Conservation (phyloP, 768 basidiomycete species). For the Tylopilus plumbeoviolaceoides region DNA sequence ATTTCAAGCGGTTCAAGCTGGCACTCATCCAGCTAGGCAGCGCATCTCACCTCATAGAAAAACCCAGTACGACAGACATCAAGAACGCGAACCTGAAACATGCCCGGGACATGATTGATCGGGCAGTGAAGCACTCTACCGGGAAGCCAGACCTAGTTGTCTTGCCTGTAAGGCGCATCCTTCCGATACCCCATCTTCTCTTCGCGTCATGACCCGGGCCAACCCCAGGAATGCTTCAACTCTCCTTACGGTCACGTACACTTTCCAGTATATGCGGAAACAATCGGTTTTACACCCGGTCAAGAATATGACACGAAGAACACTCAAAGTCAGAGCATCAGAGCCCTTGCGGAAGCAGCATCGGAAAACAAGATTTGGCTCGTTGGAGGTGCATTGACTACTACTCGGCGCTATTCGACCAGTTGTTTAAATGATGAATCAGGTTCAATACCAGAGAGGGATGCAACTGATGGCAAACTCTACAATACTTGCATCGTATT, state of each 20-base stretch:
- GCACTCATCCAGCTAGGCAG: slow-evolving; percentile 89
- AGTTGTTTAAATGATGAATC: not conserved
- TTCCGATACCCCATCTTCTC: not conserved
- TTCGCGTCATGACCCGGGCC: slow-evolving; percentile 1
- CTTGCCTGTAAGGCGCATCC: slow-evolving; percentile 57
- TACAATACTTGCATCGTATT: slow-evolving; percentile 96
- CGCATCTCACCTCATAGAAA: slow-evolving; percentile 41
- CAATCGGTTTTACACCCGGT: slow-evolving; percentile 59
- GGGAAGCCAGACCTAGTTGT: slow-evolving; percentile 76
- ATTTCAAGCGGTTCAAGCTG: slow-evolving; percentile 73
- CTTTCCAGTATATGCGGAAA: slow-evolving; percentile 83
- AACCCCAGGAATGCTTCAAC: slow-evolving; percentile 77
- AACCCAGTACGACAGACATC: slow-evolving; percentile 28
- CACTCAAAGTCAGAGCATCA: slow-evolving; percentile 71
- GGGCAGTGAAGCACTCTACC: slow-evolving; percentile 47
- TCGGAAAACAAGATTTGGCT: slow-evolving; percentile 80
- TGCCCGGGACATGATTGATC: slow-evolving; percentile 76
- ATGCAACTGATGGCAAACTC: slow-evolving; percentile 54
- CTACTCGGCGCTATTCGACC: not conserved
- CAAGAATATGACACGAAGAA: slow-evolving; percentile 51
- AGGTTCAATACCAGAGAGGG: slow-evolving; percentile 94
- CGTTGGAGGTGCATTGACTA: slow-evolving; percentile 66
- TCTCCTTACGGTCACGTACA: slow-evolving; percentile 77
- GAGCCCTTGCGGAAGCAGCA: slow-evolving; percentile 76
- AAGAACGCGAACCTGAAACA: slow-evolving; percentile 79